These are phyloP conservation scores for Ascochyta lentis DNA, from an alignment of 2,329 filamentous ascomycete genomes.

Conservation along the genomic window DNA sequence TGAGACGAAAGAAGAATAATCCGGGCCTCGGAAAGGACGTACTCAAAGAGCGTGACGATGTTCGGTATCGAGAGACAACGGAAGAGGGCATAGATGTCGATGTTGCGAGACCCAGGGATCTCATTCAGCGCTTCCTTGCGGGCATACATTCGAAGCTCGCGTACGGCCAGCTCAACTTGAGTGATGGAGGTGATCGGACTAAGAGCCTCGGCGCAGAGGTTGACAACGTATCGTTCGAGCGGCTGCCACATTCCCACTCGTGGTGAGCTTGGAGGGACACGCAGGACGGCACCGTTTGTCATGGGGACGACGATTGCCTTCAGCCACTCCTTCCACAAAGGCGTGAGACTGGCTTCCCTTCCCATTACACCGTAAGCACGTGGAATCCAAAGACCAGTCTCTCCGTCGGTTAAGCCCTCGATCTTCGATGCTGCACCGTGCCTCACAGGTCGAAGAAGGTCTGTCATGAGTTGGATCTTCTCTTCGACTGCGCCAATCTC, in stretches of 20 bases:
- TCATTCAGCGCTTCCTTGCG: conserved; percentile 93
- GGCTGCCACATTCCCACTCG: conserved; percentile 95
- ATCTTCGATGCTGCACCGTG: conserved; percentile 97
- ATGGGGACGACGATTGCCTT: conserved; percentile 93
- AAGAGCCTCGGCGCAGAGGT: conserved; percentile 92
- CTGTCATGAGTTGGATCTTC: conserved; percentile 96
- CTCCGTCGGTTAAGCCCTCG: conserved; percentile 91
- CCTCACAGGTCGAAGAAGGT: conserved; percentile 87
- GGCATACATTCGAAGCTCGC: conserved; percentile 89
- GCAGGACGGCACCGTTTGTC: conserved; percentile 82
- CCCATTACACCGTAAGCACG: conserved; percentile 92
- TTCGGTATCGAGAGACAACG: conserved; percentile 88
- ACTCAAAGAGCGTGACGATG: conserved; percentile 91
- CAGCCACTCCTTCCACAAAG: conserved; percentile 99
- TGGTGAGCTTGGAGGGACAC: conserved; percentile 87
- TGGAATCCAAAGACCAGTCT: conserved; percentile 95
- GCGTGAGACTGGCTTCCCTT: conserved; percentile 79
- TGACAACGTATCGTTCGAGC: conserved; percentile 94
- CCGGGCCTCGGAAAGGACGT: conserved; percentile 87
- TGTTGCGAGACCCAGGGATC: conserved; percentile 87
- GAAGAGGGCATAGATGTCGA: conserved; percentile 92
- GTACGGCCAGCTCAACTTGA: conserved; percentile 88
- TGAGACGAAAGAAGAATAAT: conserved; percentile 97
- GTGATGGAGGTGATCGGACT: conserved; percentile 93
- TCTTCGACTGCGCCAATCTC: conserved; percentile 96